Percentiles rank a stretch among this genome's conserved stretches.
These are phyloP conservation scores for Fomitiporia mediterranea DNA, from an alignment of 1,284 basidiomycete species.

Conservation along the genomic window DNA sequence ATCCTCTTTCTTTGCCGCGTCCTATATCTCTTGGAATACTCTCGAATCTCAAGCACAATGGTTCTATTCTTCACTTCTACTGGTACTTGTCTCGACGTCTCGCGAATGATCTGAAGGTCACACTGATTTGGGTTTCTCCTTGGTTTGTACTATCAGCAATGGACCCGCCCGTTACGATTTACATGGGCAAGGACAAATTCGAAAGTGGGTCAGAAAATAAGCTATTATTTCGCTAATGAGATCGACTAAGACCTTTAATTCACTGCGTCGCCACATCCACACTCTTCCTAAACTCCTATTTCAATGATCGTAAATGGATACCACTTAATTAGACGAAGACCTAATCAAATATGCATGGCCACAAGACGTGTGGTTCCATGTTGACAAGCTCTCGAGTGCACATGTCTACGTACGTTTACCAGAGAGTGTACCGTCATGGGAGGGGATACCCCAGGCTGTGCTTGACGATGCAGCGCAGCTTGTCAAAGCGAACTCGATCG, in stretches of 20 bases:
- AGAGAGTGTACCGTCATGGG: constrained; percentile 73
- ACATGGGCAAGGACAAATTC: constrained; percentile 96
- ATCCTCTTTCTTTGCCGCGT: no score
- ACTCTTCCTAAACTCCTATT: not conserved
- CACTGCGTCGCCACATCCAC: not conserved
- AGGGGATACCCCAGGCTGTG: constrained; percentile 75
- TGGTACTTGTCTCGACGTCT: constrained; percentile 31
- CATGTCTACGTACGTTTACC: constrained; percentile 93
- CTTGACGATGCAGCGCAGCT: constrained; percentile 88
- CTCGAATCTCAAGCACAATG: no score
- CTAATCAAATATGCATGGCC: constrained; percentile 89
- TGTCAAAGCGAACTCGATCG: constrained; percentile 97
- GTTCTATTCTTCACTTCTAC: constrained; percentile 69
- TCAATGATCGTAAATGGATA: constrained; percentile 5
- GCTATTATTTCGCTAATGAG: no score
- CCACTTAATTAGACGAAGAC: constrained; percentile 71
- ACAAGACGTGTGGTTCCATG: constrained; percentile 78
- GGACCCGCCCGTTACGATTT: constrained; percentile 62
- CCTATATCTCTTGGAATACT: no score
- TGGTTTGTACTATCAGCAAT: not conserved
- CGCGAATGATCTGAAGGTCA: not conserved
- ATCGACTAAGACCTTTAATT: no score
- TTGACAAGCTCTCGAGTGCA: constrained; percentile 89
- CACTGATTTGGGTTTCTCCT: not conserved
- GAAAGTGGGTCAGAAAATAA: constrained; percentile 61